A percentile compares a stretch with the other conserved stretches of the same genome.
Evolutionary conservation across 2,329 filamentous ascomycete genomes (phyloP).

Genomic region (Fusarium xylarioides): DNA sequence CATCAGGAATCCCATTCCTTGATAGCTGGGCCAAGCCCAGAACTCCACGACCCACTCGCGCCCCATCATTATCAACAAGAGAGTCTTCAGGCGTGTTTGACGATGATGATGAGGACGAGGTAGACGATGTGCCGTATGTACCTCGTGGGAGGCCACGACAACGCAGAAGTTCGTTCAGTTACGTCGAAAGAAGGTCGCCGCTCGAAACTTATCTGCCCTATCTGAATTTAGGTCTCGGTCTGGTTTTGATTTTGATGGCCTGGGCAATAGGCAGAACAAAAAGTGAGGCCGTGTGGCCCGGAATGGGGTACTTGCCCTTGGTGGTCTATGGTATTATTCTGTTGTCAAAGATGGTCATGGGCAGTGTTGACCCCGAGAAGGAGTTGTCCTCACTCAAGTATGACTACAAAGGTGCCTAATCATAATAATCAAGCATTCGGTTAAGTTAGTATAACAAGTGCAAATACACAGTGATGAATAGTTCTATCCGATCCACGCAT

Average conservation of each 20-base stretch:
- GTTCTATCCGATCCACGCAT: constrained; percentile 17
- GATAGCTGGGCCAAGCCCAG: constrained; percentile 55
- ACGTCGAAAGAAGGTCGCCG: constrained; percentile 49
- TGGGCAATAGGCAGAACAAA: constrained; percentile 48
- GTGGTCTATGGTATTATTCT: constrained; percentile 70
- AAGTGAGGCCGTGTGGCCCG: constrained; percentile 50
- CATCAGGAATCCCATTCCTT: constrained; percentile 61
- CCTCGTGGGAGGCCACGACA: constrained; percentile 26
- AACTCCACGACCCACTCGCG: constrained; percentile 39
- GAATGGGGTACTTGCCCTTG: constrained; percentile 61
- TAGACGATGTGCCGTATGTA: constrained; percentile 18
- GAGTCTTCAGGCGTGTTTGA: constrained; percentile 19
- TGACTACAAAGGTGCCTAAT: constrained; percentile 72
- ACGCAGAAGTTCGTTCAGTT: constrained; percentile 36
- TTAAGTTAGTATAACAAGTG: background rate
- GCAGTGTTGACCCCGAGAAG: constrained; percentile 71
- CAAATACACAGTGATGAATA: background rate
- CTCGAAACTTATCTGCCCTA: constrained; percentile 67
- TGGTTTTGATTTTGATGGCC: constrained; percentile 59
- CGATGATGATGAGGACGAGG: constrained; percentile 33
- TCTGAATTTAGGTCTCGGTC: constrained; percentile 67
- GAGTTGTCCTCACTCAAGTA: constrained; percentile 72
- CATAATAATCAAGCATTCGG: background rate
- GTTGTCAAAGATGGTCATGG: constrained; percentile 71
- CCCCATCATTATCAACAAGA: constrained; percentile 32